Base-by-base conservation (phyloP, 176 grass and related monocot genomes). In the Triticum dicoccoides region DNA sequence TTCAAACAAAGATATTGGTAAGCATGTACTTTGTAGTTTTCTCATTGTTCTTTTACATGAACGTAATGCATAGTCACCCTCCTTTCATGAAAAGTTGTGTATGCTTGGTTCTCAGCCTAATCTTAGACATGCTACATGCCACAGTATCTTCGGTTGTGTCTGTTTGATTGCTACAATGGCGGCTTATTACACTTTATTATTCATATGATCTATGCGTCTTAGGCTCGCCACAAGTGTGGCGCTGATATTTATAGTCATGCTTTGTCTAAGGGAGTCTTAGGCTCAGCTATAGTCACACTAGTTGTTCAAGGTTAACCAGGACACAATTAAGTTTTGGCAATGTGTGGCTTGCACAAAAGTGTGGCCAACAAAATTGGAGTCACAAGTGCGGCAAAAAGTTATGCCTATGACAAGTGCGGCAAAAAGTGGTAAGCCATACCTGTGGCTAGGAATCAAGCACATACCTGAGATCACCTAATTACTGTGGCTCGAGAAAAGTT, bases 1-100 rank as follows among this genome's bases (percentile, higher is more conserved):
- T 91, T 94, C 92, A 77, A 63, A 97, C 89, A 94, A 91, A 77
- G 86, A 92, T 83, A 9, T 94, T 27, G 95, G 95, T 94, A 34
- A 51, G n/a, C 49, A 52, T 38, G 37, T 38, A 13, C 3, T 85
- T 7, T 65, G 32, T 37, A 65, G 0, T 54, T 89, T 78, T 21
- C 65, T 84, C 11, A 39, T 4, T 67, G 12, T 62, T 62, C 59
- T 24, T 62, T 62, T 58, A 62, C n/a, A 24, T 86, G 8, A 11
- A 34, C 42, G 61, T 58, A 49, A 77, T 54, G 62, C 13, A 21
- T 18, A 24, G 21, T 62, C 45, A 85, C 8, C 29, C 27, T 54
- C 81, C 49, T 52, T 52, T 17, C 14, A 32, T 65, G 58, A 27
- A 65, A 74, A 45, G 6, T 58, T 58, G 0, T 2, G 54, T 58